These are phyloP conservation scores for Phycomyces nitens DNA, from an alignment of 192 early-diverging fungal genomes.

Conservation along the genomic window DNA sequence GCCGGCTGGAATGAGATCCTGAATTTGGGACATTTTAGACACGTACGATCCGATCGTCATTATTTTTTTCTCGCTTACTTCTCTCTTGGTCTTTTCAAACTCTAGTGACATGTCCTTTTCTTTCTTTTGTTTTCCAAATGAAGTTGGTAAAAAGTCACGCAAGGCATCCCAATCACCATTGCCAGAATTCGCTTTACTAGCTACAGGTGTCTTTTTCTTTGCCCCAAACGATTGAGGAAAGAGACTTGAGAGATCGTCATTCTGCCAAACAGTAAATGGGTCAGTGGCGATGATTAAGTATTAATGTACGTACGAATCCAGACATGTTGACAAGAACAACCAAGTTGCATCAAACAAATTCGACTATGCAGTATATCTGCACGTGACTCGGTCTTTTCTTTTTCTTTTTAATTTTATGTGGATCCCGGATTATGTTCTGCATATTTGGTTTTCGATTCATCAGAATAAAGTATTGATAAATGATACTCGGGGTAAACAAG, in stretches of 20 bases:
- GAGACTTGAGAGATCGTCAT: conserved; percentile 47
- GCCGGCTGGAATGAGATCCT: neutral
- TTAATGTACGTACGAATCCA: neutral
- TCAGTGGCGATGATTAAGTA: neutral
- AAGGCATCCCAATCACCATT: conserved; percentile 41
- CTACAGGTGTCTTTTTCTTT: conserved; percentile 20
- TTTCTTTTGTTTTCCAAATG: conserved; percentile 48
- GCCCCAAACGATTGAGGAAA: conserved; percentile 44
- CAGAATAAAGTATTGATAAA: too few species aligned
- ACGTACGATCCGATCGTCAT: too few species aligned
- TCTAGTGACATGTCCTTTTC: conserved; percentile 15
- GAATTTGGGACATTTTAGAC: neutral
- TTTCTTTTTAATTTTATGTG: too few species aligned
- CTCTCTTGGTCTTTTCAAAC: conserved; percentile 37
- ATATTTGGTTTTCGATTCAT: too few species aligned
- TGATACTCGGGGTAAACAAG: too few species aligned
- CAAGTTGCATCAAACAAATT: too few species aligned
- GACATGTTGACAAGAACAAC: neutral
- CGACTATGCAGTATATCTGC: too few species aligned
- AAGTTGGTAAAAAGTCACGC: conserved; percentile 44
- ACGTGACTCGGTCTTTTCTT: too few species aligned
- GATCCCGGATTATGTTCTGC: too few species aligned
- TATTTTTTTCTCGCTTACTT: conserved; percentile 22
- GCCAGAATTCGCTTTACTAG: conserved; percentile 22
- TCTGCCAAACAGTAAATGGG: conserved; percentile 13